Evolutionary conservation across 1,284 basidiomycete genomes (phyloP).

Genomic region (Marasmius oreades): DNA sequence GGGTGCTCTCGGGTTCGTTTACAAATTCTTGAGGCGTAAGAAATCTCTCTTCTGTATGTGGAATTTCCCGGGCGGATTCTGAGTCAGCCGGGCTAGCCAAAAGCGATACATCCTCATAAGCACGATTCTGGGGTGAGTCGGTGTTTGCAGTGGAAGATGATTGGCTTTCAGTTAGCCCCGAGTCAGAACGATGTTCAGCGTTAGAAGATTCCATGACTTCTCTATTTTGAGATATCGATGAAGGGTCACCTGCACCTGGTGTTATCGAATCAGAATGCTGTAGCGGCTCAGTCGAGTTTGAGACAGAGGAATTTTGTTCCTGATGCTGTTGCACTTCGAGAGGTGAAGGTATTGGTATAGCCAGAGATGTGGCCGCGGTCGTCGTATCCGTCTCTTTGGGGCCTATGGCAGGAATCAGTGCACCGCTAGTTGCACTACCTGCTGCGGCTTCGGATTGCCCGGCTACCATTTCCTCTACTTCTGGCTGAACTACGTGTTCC

Average conservation of each 20-base stretch:
- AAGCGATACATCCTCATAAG: neutral
- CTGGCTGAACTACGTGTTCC: neutral
- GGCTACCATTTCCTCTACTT: slow-evolving; percentile 11
- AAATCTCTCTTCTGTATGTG: neutral
- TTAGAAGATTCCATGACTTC: neutral
- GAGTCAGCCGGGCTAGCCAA: neutral
- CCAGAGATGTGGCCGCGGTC: neutral
- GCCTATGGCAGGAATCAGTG: neutral
- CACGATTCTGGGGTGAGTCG: neutral
- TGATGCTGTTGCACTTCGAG: neutral
- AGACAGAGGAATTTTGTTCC: too few relatives aligned
- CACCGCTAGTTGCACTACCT: too few relatives aligned
- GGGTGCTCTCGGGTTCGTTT: neutral
- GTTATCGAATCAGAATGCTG: neutral
- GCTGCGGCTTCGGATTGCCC: neutral
- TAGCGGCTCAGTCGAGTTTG: too few relatives aligned
- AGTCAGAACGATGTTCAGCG: neutral
- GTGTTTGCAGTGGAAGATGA: neutral
- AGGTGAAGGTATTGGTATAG: neutral
- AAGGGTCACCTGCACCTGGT: neutral
- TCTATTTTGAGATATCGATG: neutral
- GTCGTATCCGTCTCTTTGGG: neutral
- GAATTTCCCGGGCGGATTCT: neutral
- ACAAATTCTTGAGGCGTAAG: too few relatives aligned
- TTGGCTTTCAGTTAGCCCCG: neutral